Evolutionary conservation across 1,139 yeast species (phyloP).

Genomic region (Yamadazyma siamensis): DNA sequence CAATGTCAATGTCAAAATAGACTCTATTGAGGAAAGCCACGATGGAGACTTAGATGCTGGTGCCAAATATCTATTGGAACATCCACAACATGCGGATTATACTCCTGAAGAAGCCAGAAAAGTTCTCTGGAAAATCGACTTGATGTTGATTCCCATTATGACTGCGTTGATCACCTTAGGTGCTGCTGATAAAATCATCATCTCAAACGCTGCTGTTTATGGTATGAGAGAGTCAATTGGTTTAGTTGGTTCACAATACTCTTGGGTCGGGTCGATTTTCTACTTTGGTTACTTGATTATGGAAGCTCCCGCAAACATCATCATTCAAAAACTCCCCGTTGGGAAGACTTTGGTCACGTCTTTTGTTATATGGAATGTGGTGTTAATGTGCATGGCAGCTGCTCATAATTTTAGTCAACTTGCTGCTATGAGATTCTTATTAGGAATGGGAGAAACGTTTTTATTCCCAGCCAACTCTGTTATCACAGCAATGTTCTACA

Average conservation of each 20-base stretch:
- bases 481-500: constrained; percentile 14
- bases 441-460: constrained; percentile 16
- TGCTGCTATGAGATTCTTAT: constrained; percentile 14
- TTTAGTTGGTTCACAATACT: constrained; percentile 16
- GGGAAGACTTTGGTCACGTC: constrained; percentile 11
- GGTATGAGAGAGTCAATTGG: constrained; percentile 24
- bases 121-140: constrained; percentile 21
- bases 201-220: constrained; percentile 39
- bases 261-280: constrained; percentile 18
- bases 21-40: constrained; percentile 4
- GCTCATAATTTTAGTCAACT: constrained; percentile 12
- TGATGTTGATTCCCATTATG: constrained; percentile 17
- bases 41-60: constrained; percentile 15
- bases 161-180: constrained; percentile 13
- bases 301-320: constrained; percentile 12
- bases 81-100: constrained; percentile 19
- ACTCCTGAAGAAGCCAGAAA: constrained; percentile 18
- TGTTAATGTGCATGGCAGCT: constrained; percentile 14
- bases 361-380: constrained; percentile 13
- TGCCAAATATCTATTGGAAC: constrained; percentile 16
- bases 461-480: constrained; percentile 13
- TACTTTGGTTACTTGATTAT: constrained; percentile 16
- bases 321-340: constrained; percentile 15
- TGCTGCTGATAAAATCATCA: constrained; percentile 17
- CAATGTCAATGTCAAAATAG: background rate